These are phyloP conservation scores for Wickerhamomyces chambardii DNA, from an alignment of 805 yeast species.

Conservation along the genomic window DNA sequence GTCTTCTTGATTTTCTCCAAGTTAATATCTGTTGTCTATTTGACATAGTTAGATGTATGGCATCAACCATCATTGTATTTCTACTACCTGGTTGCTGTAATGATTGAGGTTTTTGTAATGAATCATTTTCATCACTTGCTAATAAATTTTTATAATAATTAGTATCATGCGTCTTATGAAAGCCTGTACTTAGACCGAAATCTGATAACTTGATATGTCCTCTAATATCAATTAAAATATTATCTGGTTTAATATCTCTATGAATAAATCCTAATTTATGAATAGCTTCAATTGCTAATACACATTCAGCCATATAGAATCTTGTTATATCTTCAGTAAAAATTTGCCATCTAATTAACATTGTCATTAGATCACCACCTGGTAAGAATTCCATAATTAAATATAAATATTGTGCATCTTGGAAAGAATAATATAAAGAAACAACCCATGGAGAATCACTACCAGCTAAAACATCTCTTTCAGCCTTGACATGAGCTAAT, in stretches of 20 bases:
- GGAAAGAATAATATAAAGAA: constrained; percentile 88
- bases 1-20: constrained; percentile 64
- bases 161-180: constrained; percentile 85
- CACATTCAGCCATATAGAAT: constrained; percentile 94
- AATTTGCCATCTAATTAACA: constrained; percentile 88
- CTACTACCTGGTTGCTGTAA: constrained; percentile 31
- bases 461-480: constrained; percentile 91
- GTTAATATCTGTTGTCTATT: constrained; percentile 82
- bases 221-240: constrained; percentile 73
- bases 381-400: constrained; percentile 99
- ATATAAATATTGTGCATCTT: constrained; percentile 82
- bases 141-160: constrained; percentile 77
- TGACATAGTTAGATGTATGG: constrained; percentile 91
- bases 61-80: constrained; percentile 84
- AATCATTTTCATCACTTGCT: constrained; percentile 62
- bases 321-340: constrained; percentile 93
- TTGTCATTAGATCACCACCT: constrained; percentile 96
- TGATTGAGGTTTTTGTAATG: constrained; percentile 25
- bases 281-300: constrained; percentile 85
- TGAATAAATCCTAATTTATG: constrained; percentile 96
- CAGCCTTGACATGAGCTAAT: constrained; percentile 91
- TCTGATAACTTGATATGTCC: constrained; percentile 94
- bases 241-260: constrained; percentile 97
- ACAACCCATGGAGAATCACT: constrained; percentile 96
- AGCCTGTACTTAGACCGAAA: constrained; percentile 96